Conservation (phyloP, 2,329 filamentous ascomycete genomes). For the Hypoxylon sp. region DNA sequence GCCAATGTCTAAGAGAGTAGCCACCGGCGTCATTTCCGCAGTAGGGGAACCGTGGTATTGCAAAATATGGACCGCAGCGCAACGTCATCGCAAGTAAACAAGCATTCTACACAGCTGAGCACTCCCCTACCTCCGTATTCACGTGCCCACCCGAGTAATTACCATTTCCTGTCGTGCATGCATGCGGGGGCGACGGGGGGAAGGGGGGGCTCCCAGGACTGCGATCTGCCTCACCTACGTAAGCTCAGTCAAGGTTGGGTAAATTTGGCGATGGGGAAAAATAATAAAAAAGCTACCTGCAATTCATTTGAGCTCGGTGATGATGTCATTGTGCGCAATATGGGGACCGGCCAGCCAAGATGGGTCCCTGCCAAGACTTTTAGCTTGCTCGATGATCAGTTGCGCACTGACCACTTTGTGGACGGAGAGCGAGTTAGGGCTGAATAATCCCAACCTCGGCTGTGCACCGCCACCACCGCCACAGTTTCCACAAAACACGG, state of each 20-base stretch:
- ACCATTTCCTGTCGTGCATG: conserved; percentile 29
- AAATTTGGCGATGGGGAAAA: conserved; percentile 29
- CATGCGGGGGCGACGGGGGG: conserved; percentile 26
- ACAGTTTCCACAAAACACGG: not conserved
- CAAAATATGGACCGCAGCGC: conserved; percentile 35
- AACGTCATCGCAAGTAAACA: conserved; percentile 44
- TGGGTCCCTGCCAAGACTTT: conserved; percentile 45
- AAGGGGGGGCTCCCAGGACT: conserved; percentile 3
- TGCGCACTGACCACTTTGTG: conserved; percentile 29
- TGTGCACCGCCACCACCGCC: conserved; percentile 33
- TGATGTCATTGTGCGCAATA: conserved; percentile 41
- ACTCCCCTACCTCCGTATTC: conserved; percentile 26
- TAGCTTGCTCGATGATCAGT: conserved; percentile 33
- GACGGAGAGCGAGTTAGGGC: conserved; percentile 36
- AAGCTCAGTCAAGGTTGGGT: conserved; percentile 33
- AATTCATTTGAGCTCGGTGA: conserved; percentile 12
- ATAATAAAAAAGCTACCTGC: conserved; percentile 1
- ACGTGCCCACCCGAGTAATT: conserved; percentile 38
- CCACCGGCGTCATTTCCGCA: conserved; percentile 44
- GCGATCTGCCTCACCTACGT: conserved; percentile 41
- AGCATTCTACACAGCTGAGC: conserved; percentile 28
- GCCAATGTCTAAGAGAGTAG: conserved; percentile 26
- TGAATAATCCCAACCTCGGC: conserved; percentile 34
- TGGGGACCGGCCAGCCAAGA: conserved; percentile 32
- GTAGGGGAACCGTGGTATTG: conserved; percentile 33